These are phyloP conservation scores for Candida cerambycidarum DNA, from an alignment of 805 yeast species.

Conservation along the genomic window DNA sequence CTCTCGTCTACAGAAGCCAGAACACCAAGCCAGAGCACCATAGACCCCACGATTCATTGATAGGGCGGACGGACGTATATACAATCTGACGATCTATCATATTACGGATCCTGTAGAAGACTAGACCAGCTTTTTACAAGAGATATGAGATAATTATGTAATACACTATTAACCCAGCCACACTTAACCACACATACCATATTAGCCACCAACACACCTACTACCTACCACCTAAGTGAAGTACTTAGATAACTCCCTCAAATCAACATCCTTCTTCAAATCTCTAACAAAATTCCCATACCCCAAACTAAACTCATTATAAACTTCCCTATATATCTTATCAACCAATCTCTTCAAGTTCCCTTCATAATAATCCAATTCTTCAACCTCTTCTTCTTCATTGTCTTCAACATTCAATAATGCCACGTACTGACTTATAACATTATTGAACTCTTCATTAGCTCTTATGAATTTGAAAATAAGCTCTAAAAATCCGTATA, in stretches of 20 bases:
- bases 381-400: constrained; percentile 25
- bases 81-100: too few relatives aligned
- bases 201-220: too few relatives aligned
- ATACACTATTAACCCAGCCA: too few relatives aligned
- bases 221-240: constrained; percentile 4
- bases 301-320: constrained; percentile 43
- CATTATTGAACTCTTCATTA: constrained; percentile 32
- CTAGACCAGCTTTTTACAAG: too few relatives aligned
- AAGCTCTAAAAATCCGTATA: constrained; percentile 31
- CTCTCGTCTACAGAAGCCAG: too few relatives aligned
- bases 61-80: too few relatives aligned
- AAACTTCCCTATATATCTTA: constrained; percentile 39
- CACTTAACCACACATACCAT: too few relatives aligned
- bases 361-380: constrained; percentile 25
- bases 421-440: constrained; percentile 28
- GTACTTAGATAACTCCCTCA: constrained; percentile 39
- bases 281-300: constrained; percentile 49
- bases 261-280: constrained; percentile 50
- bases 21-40: too few relatives aligned
- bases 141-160: too few relatives aligned
- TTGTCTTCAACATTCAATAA: constrained; percentile 26
- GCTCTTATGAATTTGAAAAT: constrained; percentile 33
- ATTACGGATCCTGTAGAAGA: too few relatives aligned
- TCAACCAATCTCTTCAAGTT: constrained; percentile 37
- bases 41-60: too few relatives aligned